phyloP scores from a whole-genome alignment of 73 alveolate genomes.

The Paramecium bursaria region DNA sequence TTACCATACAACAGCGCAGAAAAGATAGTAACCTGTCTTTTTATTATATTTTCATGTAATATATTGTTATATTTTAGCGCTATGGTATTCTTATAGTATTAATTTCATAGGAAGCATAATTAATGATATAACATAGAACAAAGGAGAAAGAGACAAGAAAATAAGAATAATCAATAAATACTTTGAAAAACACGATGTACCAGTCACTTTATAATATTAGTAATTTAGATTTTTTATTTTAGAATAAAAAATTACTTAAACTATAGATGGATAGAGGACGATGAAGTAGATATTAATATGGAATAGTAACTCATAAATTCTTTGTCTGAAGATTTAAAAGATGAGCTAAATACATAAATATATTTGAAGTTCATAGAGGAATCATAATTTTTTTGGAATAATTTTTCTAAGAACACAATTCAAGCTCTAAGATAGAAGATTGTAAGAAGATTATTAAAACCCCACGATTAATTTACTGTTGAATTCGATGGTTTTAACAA shows the following conservation, averaged over 20 bases:
- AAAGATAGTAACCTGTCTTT: slow-evolving; percentile 12
- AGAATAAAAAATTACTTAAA: slow-evolving; percentile 39
- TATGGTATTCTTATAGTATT: slow-evolving; percentile 50
- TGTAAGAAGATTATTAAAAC: slow-evolving; percentile 10
- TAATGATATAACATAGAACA: slow-evolving; percentile 34
- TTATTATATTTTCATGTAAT: slow-evolving; percentile 25
- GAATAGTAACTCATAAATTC: background rate
- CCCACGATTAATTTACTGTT: slow-evolving; percentile 4
- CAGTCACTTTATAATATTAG: slow-evolving; percentile 24
- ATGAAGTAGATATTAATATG: slow-evolving; percentile 43
- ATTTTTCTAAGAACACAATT: too few relatives aligned
- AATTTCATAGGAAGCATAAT: slow-evolving; percentile 33
- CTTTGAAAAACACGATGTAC: slow-evolving; percentile 18
- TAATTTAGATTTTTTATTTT: background rate
- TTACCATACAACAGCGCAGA: background rate
- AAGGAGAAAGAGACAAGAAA: slow-evolving; percentile 38
- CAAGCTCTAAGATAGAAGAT: slow-evolving; percentile 12
- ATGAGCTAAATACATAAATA: slow-evolving; percentile 29
- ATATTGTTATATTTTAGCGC: too few relatives aligned
- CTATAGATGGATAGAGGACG: slow-evolving; percentile 57
- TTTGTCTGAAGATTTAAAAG: slow-evolving; percentile 55
- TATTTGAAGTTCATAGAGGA: background rate
- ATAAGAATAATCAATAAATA: slow-evolving; percentile 42
- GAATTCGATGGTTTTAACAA: slow-evolving; percentile 17
- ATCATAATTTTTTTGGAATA: slow-evolving; percentile 11